phyloP scores from a whole-genome alignment of 2,329 filamentous ascomycete species.

The Claviceps spartinae region DNA sequence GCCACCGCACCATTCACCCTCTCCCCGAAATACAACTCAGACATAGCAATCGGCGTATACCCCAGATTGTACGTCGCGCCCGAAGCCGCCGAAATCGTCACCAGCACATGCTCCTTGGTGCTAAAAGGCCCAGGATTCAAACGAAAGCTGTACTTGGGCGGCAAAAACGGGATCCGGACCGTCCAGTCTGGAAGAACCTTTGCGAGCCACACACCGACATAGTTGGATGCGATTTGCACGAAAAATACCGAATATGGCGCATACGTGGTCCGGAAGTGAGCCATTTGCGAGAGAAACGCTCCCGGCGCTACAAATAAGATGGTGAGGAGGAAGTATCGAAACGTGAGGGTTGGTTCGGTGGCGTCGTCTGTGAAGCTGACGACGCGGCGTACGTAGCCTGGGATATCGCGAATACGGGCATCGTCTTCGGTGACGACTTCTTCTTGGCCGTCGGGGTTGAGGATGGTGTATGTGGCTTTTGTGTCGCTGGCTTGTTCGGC shows the following conservation, averaged over 20 bases:
- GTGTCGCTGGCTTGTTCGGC: constrained; percentile 3
- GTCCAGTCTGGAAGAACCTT: constrained; percentile 33
- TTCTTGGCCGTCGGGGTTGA: constrained; percentile 13
- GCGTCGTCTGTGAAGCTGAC: constrained; percentile 45
- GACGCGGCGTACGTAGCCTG: constrained; percentile 35
- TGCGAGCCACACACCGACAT: constrained; percentile 38
- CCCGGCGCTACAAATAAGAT: constrained; percentile 42
- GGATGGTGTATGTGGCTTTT: constrained; percentile 8
- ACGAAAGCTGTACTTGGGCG: constrained; percentile 32
- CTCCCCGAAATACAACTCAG: constrained; percentile 42
- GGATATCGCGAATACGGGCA: constrained; percentile 37
- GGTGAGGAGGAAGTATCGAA: constrained; percentile 43
- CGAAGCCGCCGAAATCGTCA: constrained; percentile 39
- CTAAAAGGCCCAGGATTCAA: constrained; percentile 44
- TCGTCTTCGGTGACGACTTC: constrained; percentile 29
- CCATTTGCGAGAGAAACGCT: constrained; percentile 43
- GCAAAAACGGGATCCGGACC: constrained; percentile 28
- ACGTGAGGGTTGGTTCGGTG: constrained; percentile 40
- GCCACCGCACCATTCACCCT: constrained; percentile 37
- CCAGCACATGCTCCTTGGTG: constrained; percentile 43
- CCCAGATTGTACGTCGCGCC: constrained; percentile 38
- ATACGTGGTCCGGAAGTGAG: constrained; percentile 41
- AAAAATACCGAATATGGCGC: constrained; percentile 49
- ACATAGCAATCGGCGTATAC: constrained; percentile 37
- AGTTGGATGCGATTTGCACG: constrained; percentile 44